Evolutionary conservation across 2,329 filamentous ascomycete species (phyloP).

Genomic region (Nemania sp.): DNA sequence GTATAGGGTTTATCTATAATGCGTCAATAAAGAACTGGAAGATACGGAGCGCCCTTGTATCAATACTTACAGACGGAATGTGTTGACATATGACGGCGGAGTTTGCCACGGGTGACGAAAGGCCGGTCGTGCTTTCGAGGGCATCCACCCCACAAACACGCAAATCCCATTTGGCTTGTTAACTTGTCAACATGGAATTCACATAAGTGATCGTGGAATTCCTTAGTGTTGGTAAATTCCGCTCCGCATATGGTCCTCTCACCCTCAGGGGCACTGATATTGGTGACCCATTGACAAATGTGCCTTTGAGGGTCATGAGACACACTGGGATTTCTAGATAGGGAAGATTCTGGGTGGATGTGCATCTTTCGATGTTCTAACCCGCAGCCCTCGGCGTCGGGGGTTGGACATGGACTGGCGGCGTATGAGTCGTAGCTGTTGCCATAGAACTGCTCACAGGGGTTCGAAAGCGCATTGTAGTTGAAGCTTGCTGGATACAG

Average conservation of each 20-base stretch:
- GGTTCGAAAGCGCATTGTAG: conserved; percentile 19
- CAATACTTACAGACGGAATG: conserved; percentile 41
- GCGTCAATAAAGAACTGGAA: conserved; percentile 18
- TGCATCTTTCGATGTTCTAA: conserved; percentile 1
- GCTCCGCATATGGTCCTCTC: conserved; percentile 32
- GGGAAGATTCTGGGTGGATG: conserved; percentile 2
- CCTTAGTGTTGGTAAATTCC: conserved; percentile 30
- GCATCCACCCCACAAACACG: conserved; percentile 41
- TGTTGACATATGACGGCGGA: conserved; percentile 40
- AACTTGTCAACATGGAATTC: conserved; percentile 33
- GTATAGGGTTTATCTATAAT: conserved; percentile 61
- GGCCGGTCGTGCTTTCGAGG: conserved; percentile 33
- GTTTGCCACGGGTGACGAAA: conserved; percentile 41
- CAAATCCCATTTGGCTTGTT: conserved; percentile 37
- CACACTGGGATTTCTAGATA: background rate
- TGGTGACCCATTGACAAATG: conserved; percentile 36
- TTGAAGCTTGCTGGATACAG: conserved; percentile 20
- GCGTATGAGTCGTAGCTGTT: conserved; percentile 17
- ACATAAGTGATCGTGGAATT: conserved; percentile 38
- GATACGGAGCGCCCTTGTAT: background rate
- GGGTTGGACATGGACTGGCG: conserved; percentile 12
- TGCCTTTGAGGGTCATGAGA: conserved; percentile 4
- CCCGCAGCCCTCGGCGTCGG: conserved; percentile 2
- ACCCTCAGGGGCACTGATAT: conserved; percentile 12
- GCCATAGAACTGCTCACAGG: conserved; percentile 20